Percentiles rank a stretch among this genome's conserved stretches.
phyloP scores from a whole-genome alignment of 805 yeast species.

The Candida arabinofermentans region DNA sequence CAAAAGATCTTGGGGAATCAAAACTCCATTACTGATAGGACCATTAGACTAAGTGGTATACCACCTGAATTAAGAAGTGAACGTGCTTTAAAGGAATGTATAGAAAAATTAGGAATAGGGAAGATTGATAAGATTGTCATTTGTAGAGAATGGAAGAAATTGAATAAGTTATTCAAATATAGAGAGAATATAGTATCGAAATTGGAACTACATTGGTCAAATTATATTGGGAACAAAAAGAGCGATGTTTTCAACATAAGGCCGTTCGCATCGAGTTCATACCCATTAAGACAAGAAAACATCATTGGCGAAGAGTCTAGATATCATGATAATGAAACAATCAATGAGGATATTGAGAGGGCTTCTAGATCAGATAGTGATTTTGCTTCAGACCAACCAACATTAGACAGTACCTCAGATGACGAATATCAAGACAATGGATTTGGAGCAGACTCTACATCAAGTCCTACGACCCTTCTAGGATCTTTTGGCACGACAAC shows the following conservation, averaged over 20 bases:
- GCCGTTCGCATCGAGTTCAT: slow-evolving; percentile 25
- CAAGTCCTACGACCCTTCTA: slow-evolving; percentile 1
- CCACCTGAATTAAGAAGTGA: slow-evolving; percentile 78
- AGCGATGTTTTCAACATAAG: slow-evolving; percentile 21
- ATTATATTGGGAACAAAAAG: slow-evolving; percentile 46
- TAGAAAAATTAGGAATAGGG: slow-evolving; percentile 76
- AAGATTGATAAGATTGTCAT: slow-evolving; percentile 72
- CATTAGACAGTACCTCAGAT: slow-evolving; percentile 16
- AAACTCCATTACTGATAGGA: slow-evolving; percentile 86
- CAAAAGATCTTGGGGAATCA: slow-evolving; percentile 82
- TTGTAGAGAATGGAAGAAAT: slow-evolving; percentile 80
- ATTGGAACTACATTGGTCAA: slow-evolving; percentile 71
- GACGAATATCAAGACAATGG: slow-evolving; percentile 19
- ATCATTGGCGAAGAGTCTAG: slow-evolving; percentile 3
- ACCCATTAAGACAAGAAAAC: slow-evolving; percentile 18
- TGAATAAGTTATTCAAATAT: slow-evolving; percentile 61
- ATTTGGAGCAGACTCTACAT: background rate
- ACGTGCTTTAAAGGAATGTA: slow-evolving; percentile 63
- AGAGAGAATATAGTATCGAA: slow-evolving; percentile 50
- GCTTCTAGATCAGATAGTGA: background rate
- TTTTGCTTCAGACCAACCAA: slow-evolving; percentile 1
- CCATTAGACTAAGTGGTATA: slow-evolving; percentile 82
- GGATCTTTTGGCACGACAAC: slow-evolving; percentile 13
- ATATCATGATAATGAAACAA: slow-evolving; percentile 18
- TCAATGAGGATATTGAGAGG: background rate